Base-by-base conservation (phyloP, 345 rosid species). In the Brassica napus region DNA sequence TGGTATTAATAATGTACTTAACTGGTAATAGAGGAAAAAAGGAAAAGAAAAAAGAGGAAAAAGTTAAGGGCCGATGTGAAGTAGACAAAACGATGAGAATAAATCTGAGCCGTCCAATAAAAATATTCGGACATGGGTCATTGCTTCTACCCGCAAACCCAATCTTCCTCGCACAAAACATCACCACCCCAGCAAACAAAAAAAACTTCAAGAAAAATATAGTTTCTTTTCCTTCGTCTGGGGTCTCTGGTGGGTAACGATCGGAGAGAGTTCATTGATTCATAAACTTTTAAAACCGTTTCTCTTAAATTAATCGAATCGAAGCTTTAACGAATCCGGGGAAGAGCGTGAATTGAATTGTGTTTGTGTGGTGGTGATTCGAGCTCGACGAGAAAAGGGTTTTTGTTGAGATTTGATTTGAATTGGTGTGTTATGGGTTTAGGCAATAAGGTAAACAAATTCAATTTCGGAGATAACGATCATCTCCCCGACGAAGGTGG, bases 361-460 rank as follows among this genome's bases (percentile, higher is more conserved):
- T 2, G 60, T 65, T 8, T 35, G 47, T 10, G 47, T 35, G 47
- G 47, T 39, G 77, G 34, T 26, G 30, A 59, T 59, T 79, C 47
- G 35, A 61, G 9, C 14, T 70, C 44, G 44, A 39, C 35, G 18
- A 4, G 6, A 44, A 30, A 55, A 67, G 86, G 82, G 69, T 79
- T 79, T 80, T 69, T 37, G 80, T 16, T 69, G 65, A 63, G 69
- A 77, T 82, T 74, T 68, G 35, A 49, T 74, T 77, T 74, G 67
- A 16, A 44, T 78, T 39, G 67, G 72, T 77, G 57, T 69, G 42
- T 77, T 47, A 95, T 95, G 99, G 97, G 98, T 64, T 85, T 95
- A 82, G 95, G 94, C 31, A 84, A 76, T 59, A 81, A 82, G 32
- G 74, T 61, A 77, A 76, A 83, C 74, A 77, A 82, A 72, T 77